Conservation (phyloP, 2,329 filamentous ascomycete species). For the Xylaria sp. region DNA sequence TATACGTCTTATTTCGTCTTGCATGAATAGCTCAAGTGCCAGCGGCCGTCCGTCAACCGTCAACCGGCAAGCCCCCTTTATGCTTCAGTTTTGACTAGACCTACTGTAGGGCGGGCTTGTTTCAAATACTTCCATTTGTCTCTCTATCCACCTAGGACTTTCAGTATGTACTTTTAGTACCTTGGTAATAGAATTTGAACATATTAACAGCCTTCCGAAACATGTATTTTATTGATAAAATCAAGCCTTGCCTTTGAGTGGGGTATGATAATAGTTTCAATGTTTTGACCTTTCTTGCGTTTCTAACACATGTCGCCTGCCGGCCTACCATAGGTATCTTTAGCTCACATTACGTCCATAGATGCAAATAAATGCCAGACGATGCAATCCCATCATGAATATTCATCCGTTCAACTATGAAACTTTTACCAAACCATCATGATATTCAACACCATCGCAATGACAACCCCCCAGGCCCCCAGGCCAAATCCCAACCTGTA, state of each 20-base stretch:
- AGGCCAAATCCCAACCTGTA: background rate
- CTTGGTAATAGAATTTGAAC: too few species aligned
- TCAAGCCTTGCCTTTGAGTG: background rate
- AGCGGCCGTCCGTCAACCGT: constrained; percentile 31
- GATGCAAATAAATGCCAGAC: background rate
- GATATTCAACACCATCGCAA: constrained; percentile 22
- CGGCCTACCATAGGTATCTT: background rate
- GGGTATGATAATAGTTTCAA: background rate
- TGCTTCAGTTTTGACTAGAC: background rate
- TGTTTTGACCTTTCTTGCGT: background rate
- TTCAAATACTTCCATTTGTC: background rate
- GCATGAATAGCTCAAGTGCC: constrained; percentile 33
- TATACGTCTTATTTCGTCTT: constrained; percentile 9
- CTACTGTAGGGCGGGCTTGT: background rate
- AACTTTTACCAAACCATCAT: constrained; percentile 14
- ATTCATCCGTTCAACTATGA: background rate
- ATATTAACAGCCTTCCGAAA: too few species aligned
- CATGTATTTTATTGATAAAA: background rate
- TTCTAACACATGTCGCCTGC: background rate
- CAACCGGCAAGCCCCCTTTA: background rate
- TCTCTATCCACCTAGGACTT: background rate
- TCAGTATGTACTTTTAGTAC: too few species aligned
- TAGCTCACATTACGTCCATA: background rate
- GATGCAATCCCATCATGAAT: constrained; percentile 1
- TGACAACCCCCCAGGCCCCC: constrained; percentile 13